Evolutionary conservation across 1,284 basidiomycete species (phyloP).

Genomic region (Apiotrichum veenhuisii): DNA sequence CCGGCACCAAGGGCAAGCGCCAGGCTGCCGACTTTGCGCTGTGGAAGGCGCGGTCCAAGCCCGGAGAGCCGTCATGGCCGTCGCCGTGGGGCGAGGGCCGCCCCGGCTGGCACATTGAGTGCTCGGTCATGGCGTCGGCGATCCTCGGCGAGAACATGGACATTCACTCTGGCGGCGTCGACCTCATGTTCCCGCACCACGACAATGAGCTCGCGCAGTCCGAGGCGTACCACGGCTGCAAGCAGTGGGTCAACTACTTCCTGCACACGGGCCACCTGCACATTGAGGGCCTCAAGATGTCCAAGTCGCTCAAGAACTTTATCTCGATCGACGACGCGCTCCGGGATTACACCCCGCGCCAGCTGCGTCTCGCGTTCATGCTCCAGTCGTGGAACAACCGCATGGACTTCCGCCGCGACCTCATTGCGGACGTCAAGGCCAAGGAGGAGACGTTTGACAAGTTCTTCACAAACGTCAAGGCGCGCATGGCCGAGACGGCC

Average conservation of each 20-base stretch:
- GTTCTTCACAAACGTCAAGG: constrained; percentile 86
- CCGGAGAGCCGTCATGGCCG: constrained; percentile 96
- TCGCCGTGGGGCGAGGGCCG: constrained; percentile 96
- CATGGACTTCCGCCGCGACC: constrained; percentile 89
- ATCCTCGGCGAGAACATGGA: constrained; percentile 92
- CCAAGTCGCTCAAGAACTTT: constrained; percentile 98
- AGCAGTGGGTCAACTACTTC: constrained; percentile 98
- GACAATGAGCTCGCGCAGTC: constrained; percentile 98
- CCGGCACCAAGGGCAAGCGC: constrained; percentile 60
- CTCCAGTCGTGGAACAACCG: constrained; percentile 87
- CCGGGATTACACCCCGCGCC: constrained; percentile 75
- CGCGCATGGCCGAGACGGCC: constrained; percentile 57
- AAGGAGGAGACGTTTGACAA: constrained; percentile 89
- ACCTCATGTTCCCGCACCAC: constrained; percentile 97
- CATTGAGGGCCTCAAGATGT: constrained; percentile 99
- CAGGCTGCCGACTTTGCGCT: constrained; percentile 81
- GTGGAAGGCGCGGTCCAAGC: constrained; percentile 90
- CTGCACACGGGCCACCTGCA: constrained; percentile 97
- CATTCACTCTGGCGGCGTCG: constrained; percentile 95
- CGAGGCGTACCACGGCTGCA: constrained; percentile 91
- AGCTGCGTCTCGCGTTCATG: constrained; percentile 91
- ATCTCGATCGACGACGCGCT: constrained; percentile 98
- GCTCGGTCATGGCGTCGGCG: constrained; percentile 96
- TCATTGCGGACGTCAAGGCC: constrained; percentile 78
- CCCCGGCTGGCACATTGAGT: constrained; percentile 99